Conservation (phyloP, 139 green algal genomes). For the Chlamydomonas urium region DNA sequence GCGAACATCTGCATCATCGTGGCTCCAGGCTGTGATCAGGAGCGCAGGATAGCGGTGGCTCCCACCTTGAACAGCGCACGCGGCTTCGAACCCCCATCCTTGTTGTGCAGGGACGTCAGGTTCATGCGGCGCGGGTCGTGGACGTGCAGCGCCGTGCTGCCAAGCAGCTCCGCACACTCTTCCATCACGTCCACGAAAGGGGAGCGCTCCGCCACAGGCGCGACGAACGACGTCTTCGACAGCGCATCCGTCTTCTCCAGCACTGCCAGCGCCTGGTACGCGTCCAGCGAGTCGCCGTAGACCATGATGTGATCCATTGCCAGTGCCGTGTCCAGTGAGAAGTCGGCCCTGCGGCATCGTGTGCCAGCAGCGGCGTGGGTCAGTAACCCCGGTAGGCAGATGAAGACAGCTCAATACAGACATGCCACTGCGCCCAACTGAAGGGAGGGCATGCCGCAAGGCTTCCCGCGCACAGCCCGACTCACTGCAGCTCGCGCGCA, state of each 20-base stretch:
- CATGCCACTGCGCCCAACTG: too few species aligned
- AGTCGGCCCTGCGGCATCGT: constrained; percentile 24
- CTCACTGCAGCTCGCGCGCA: constrained; percentile 30
- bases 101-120: background rate
- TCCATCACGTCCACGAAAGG: background rate
- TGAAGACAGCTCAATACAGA: too few species aligned
- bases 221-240: constrained; percentile 11
- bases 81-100: background rate
- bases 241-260: constrained; percentile 25
- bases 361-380: too few species aligned
- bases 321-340: constrained; percentile 27
- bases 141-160: background rate
- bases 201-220: background rate
- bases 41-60: too few species aligned
- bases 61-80: background rate
- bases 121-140: background rate
- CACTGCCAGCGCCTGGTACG: constrained; percentile 32
- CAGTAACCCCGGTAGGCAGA: too few species aligned
- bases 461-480: too few species aligned
- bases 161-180: background rate
- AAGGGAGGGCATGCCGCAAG: too few species aligned
- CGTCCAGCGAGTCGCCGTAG: constrained; percentile 42
- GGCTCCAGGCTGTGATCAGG: too few species aligned
- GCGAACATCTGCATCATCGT: too few species aligned
- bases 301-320: constrained; percentile 33